Evolutionary conservation across 2,329 filamentous ascomycete species (phyloP), one percentile per base, ranked within the genome.

Genomic region (Colletotrichum salicis): DNA sequence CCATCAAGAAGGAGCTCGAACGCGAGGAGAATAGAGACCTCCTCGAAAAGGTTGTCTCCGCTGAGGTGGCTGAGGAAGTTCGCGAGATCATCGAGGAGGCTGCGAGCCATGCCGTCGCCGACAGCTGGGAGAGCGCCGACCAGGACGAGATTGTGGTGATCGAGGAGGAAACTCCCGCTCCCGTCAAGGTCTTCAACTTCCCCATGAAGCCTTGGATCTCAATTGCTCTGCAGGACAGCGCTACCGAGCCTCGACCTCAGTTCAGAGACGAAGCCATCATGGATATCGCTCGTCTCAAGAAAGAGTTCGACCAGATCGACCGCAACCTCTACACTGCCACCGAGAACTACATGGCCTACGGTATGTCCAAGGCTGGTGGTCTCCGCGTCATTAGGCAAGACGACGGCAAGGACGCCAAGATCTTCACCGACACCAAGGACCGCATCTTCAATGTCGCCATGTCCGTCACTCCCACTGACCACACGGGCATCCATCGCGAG

Each of bases 261-360:
- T 92, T 98, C 80, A 91, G 92, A 48, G 90, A 94, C 69, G 93
- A 96, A 75, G 89, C 92, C 55, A 91, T 97, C 77, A 93, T 97
- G 86, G 94, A 97, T 76, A 96, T 99, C 79, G 96, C 96, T 63
- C 91, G 95, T 70, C 87, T 98, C 74, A 97, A 97, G 87, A 98
- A 98, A 84, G 95, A 97, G 5, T 98, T 98, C 77, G 96, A 99
- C 79, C 96, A 98, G 83, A 92, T 98, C 73, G 96, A 99, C 79
- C 93, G 97, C 75, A 97, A 95, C 74, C 88, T 99, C 37, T 96
- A 96, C 61, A 93, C 95, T 5, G 95, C 96, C 22, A 96, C 94
- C 31, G 92, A 94, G 78, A 93, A 92, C 72, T 97, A 96, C 84
- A 98, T 99, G 82, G 92, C 94, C 6, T 99, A 98, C 78, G 95